Percentiles rank a stretch among this genome's conserved stretches.
phyloP scores from a whole-genome alignment of 169 alveolate genomes.

The Amoebophrya sp. region DNA sequence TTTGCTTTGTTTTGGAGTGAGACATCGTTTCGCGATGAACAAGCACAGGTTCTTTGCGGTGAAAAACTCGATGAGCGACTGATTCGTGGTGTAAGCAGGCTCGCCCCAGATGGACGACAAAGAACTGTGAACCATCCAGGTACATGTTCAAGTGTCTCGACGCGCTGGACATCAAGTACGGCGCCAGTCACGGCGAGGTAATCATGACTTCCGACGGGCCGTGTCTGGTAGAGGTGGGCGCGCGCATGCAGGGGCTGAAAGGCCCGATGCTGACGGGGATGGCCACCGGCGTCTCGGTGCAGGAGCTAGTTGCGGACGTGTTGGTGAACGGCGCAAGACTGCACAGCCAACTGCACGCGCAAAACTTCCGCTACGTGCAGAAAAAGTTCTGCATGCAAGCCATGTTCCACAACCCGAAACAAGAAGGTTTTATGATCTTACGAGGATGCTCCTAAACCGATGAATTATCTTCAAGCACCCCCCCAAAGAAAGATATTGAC shows the following conservation, averaged over 20 bases:
- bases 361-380: not conserved
- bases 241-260: not conserved
- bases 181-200: not conserved
- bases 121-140: too few relatives aligned
- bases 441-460: too few relatives aligned
- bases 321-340: not conserved
- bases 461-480: too few relatives aligned
- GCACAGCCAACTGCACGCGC: not conserved
- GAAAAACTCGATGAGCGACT: too few relatives aligned
- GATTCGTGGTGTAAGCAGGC: too few relatives aligned
- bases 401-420: not conserved
- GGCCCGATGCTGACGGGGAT: slow-evolving; percentile 4
- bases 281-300: not conserved
- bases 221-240: not conserved
- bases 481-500: too few relatives aligned
- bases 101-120: too few relatives aligned
- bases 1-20: too few relatives aligned
- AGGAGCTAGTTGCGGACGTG: not conserved
- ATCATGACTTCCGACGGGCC: not conserved
- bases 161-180: not conserved
- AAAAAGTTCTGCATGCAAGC: not conserved
- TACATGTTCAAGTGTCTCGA: not conserved
- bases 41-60: too few relatives aligned
- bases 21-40: too few relatives aligned
- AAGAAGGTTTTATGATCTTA: not conserved